Conservation (phyloP, 2,329 filamentous ascomycete species). For the Shiraia sp. region DNA sequence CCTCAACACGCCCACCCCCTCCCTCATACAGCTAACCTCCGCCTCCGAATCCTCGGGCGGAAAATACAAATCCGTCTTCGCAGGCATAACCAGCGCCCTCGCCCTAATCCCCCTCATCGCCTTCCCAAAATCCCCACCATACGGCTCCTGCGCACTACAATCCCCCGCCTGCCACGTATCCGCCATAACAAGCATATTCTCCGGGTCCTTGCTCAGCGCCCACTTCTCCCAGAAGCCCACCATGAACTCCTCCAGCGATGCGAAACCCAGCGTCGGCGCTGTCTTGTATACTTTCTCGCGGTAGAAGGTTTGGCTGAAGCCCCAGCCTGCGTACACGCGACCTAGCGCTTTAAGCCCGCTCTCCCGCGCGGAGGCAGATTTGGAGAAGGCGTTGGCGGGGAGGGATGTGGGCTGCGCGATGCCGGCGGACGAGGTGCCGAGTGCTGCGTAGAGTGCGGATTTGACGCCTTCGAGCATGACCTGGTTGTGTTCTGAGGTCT, state of each 20-base stretch:
- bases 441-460: conserved; percentile 61
- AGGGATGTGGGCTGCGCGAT: conserved; percentile 37
- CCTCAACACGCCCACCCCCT: conserved; percentile 59
- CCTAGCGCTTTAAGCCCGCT: conserved; percentile 70
- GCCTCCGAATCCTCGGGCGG: conserved; percentile 79
- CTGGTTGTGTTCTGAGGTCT: conserved; percentile 68
- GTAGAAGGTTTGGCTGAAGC: conserved; percentile 79
- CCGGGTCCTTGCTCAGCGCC: conserved; percentile 73
- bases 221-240: conserved; percentile 75
- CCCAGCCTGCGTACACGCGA: conserved; percentile 79
- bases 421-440: conserved; percentile 58
- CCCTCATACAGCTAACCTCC: conserved; percentile 67
- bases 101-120: conserved; percentile 70
- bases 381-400: conserved; percentile 51
- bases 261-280: conserved; percentile 65
- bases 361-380: not conserved
- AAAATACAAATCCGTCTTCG: conserved; percentile 79
- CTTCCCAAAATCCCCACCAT: conserved; percentile 66
- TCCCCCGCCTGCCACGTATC: conserved; percentile 79
- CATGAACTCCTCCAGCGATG: conserved; percentile 74
- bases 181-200: conserved; percentile 75
- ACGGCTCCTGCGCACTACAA: conserved; percentile 68
- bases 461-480: conserved; percentile 70
- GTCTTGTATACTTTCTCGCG: conserved; percentile 70
- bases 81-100: conserved; percentile 70